Percentiles rank a stretch among this genome's conserved stretches.
phyloP scores from a whole-genome alignment of 2,329 filamentous ascomycete genomes.

The Ophiosphaerella herpotricha region DNA sequence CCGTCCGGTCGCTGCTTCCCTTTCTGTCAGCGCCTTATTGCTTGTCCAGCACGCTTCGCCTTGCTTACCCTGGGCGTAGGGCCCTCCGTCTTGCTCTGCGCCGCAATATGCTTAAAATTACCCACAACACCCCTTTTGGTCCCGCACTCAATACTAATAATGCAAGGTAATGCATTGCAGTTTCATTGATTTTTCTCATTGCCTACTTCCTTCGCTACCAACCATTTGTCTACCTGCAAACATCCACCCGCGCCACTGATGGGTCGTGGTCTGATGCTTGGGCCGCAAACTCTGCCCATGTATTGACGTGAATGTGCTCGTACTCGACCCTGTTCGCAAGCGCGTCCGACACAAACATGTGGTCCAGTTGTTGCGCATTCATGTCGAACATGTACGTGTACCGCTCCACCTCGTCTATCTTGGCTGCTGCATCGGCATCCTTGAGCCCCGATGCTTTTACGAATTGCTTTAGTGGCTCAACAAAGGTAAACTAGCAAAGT shows the following conservation, averaged over 20 bases:
- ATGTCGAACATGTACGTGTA: constrained; percentile 74
- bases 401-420: constrained; percentile 60
- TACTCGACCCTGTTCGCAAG: constrained; percentile 55
- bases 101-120: constrained; percentile 17
- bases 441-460: constrained; percentile 57
- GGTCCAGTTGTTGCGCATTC: constrained; percentile 72
- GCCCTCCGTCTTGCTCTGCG: constrained; percentile 1
- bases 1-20: constrained; percentile 13
- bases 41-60: background rate
- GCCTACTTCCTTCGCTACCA: background rate
- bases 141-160: background rate
- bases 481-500: constrained; percentile 58
- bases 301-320: constrained; percentile 73
- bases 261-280: constrained; percentile 72
- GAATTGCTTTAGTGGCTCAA: constrained; percentile 63
- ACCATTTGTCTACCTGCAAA: constrained; percentile 53
- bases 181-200: background rate
- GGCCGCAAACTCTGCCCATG: constrained; percentile 64
- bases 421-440: constrained; percentile 66
- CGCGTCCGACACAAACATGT: constrained; percentile 67
- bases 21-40: constrained; percentile 2
- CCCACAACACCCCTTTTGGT: constrained; percentile 4
- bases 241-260: constrained; percentile 64
- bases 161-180: background rate
- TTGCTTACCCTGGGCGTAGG: background rate